phyloP scores from a whole-genome alignment of 495 filamentous ascomycete genomes.

The Echria macrotheca region DNA sequence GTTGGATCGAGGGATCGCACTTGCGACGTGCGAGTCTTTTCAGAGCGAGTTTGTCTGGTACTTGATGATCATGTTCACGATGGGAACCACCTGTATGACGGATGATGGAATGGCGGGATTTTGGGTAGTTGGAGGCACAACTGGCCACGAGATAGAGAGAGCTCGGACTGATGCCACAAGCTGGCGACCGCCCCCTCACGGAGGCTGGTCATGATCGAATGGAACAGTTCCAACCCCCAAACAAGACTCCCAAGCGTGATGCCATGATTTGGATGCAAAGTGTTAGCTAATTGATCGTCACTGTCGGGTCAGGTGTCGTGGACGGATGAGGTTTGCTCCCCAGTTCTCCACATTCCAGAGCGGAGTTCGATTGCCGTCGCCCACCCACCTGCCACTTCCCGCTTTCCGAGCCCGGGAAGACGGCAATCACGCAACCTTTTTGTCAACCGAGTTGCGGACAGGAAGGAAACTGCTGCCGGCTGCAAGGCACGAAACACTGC shows the following conservation, averaged over 20 bases:
- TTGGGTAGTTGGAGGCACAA: too few relatives aligned
- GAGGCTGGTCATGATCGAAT: conserved; percentile 10
- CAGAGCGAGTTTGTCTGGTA: conserved; percentile 6
- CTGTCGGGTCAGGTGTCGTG: conserved; percentile 3
- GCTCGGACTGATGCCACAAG: conserved; percentile 9
- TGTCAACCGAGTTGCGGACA: too few relatives aligned
- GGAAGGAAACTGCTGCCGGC: background rate
- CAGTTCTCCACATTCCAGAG: conserved; percentile 18
- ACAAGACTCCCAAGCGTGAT: background rate
- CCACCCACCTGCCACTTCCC: conserved; percentile 1
- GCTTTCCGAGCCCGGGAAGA: background rate
- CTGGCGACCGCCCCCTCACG: background rate
- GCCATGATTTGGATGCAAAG: too few relatives aligned
- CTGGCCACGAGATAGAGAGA: too few relatives aligned
- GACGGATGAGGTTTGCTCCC: background rate
- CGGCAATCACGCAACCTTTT: background rate
- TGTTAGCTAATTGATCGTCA: conserved; percentile 6
- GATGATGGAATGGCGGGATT: too few relatives aligned
- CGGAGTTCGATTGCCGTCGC: conserved; percentile 14
- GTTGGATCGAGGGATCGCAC: conserved; percentile 14
- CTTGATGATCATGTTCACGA: conserved; percentile 20
- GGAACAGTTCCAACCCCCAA: conserved; percentile 14
- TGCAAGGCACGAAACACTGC: conserved; percentile 8
- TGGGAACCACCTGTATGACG: conserved; percentile 12
- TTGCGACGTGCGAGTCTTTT: conserved; percentile 10